Evolutionary conservation across 1,139 yeast genomes (phyloP), one percentile per base, ranked within the genome.

Genomic region (Saccharomyces hybrid): DNA sequence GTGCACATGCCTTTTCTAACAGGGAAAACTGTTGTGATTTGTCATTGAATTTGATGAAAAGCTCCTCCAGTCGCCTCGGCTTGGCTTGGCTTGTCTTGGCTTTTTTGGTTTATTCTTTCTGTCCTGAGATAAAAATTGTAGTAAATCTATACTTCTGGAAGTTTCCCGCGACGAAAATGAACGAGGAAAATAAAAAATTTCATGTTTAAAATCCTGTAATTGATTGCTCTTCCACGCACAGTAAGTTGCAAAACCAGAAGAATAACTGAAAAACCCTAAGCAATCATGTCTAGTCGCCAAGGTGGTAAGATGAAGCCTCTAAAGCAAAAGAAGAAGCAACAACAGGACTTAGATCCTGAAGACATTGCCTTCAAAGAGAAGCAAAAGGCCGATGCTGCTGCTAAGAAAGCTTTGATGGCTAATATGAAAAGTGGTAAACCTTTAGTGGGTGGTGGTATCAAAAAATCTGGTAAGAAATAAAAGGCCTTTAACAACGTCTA

Each of bases 371-470:
- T 84, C 81, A 88, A 89, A 77, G 93, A 87, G 67, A 91, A 89
- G 79, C 96, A 88, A 76, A 88, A 85, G 74, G 96, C 96, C 55
- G 97, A 88, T 61, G 96, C 93, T 63, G 88, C 86, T 68, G 96
- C 96, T 47, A 84, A 84, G 73, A 90, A 91, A 75, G 95, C 86
- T 55, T 80, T 91, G 85, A 91, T 95, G 60, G 82, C 85, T 55
- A 84, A 87, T 73, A 95, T 96, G 57, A 77, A 87, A 66, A 82
- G 86, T 68, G 96, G 96, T 60, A 96, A 96, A 53, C 96, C 96
- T 50, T 75, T 91, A 64, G 83, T 84, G 54, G 91, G 96, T 57
- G 96, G 96, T 55, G 98, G 98, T 59, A 90, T 91, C 76, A 91
- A 91, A 81, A 91, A 91, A 83, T 85, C 85, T 64, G 84, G 82